These are phyloP conservation scores for Typha latifolia DNA, from an alignment of 176 grass and related monocot species.

Conservation along the genomic window DNA sequence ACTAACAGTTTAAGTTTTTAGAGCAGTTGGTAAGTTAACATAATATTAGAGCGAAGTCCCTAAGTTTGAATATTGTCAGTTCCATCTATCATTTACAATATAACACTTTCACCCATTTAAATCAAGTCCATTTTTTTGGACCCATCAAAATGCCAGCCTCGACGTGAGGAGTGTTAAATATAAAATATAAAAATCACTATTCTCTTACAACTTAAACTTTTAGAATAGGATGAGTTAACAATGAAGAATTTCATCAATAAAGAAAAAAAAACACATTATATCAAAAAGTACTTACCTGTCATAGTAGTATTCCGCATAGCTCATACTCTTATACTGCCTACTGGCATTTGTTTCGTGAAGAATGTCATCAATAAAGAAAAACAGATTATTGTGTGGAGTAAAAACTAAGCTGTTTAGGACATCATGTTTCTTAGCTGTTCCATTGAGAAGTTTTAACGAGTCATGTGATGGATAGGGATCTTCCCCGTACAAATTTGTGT, in stretches of 20 bases:
- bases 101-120: no score
- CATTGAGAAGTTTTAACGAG: conserved; percentile 54
- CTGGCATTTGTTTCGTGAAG: conserved; percentile 45
- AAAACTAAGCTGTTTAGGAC: conserved; percentile 78
- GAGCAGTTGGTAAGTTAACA: no score
- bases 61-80: no score
- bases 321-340: conserved; percentile 29
- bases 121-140: no score
- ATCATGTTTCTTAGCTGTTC: conserved; percentile 50
- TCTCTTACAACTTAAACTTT: no score
- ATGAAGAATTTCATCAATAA: neutral
- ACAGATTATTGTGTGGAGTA: conserved; percentile 51
- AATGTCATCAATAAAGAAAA: conserved; percentile 69
- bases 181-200: no score
- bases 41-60: no score
- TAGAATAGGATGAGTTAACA: no score
- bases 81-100: no score
- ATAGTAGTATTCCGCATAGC: conserved; percentile 54
- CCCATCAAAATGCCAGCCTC: no score
- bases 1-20: no score
- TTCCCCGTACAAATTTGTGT: conserved; percentile 20
- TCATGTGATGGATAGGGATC: conserved; percentile 27
- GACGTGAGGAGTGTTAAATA: no score
- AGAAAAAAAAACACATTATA: neutral
- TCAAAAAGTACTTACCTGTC: conserved; percentile 37